A percentile compares a stretch with the other conserved stretches of the same genome.
phyloP scores from a whole-genome alignment of 1,139 yeast species.

The Candida neerlandica region DNA sequence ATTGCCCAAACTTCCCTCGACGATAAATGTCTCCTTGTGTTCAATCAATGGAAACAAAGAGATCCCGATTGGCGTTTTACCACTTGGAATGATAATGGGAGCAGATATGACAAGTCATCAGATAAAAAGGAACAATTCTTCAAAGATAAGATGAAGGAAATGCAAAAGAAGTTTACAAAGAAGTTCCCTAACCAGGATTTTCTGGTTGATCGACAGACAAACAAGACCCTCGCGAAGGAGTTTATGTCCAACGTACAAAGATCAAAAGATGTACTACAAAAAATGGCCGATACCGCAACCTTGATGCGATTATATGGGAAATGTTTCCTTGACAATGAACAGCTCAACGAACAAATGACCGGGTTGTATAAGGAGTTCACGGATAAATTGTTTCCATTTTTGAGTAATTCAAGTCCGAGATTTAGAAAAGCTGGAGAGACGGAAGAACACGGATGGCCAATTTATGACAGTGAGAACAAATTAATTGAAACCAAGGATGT shows the following conservation, averaged over 20 bases:
- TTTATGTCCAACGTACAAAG: slow-evolving; percentile 20
- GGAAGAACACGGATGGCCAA: slow-evolving; percentile 15
- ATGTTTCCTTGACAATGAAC: slow-evolving; percentile 30
- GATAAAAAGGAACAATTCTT: slow-evolving; percentile 18
- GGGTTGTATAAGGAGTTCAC: slow-evolving; percentile 22
- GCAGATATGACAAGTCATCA: slow-evolving; percentile 32
- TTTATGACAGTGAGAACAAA: slow-evolving; percentile 12
- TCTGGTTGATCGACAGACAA: slow-evolving; percentile 17
- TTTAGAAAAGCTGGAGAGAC: slow-evolving; percentile 19
- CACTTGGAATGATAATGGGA: slow-evolving; percentile 14
- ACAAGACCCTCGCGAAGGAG: slow-evolving; percentile 20
- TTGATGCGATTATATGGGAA: slow-evolving; percentile 38
- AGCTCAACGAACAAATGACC: slow-evolving; percentile 10
- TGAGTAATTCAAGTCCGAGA: slow-evolving; percentile 27
- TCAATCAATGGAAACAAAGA: slow-evolving; percentile 22
- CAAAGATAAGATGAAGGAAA: slow-evolving; percentile 7
- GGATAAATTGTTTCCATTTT: slow-evolving; percentile 32
- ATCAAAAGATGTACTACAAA: slow-evolving; percentile 24
- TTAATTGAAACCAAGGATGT: slow-evolving; percentile 5
- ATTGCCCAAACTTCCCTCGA: slow-evolving; percentile 20
- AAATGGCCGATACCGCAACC: slow-evolving; percentile 42
- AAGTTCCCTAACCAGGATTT: slow-evolving; percentile 11
- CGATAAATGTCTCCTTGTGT: slow-evolving; percentile 34
- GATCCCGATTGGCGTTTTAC: slow-evolving; percentile 32
- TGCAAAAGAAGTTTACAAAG: slow-evolving; percentile 12